phyloP scores from a whole-genome alignment of 257 asterid genomes.

The Cynanchum wilfordii region DNA sequence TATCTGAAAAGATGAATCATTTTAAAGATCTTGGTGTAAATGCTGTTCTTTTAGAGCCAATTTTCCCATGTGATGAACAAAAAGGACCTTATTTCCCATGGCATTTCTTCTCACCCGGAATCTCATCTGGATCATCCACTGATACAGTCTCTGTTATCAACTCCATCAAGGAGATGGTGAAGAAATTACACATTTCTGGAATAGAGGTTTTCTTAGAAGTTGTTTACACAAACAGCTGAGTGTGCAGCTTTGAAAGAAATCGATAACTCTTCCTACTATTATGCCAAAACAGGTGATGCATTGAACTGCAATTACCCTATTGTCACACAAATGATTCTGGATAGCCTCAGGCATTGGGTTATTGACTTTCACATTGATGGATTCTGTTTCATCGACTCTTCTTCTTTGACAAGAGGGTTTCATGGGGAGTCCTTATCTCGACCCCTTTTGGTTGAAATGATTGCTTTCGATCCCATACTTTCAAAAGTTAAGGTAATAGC shows the following conservation, averaged over 20 bases:
- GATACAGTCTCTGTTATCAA: conserved; percentile 33
- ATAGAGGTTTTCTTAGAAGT: conserved; percentile 87
- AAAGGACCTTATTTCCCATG: conserved; percentile 75
- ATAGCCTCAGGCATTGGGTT: conserved; percentile 86
- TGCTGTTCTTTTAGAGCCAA: conserved; percentile 78
- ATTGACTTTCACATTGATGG: conserved; percentile 79
- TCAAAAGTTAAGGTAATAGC: conserved; percentile 71
- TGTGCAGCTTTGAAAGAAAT: conserved; percentile 41
- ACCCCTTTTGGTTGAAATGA: conserved; percentile 86
- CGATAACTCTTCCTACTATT: conserved; percentile 47
- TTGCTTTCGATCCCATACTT: conserved; percentile 83
- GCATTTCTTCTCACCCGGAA: conserved; percentile 72
- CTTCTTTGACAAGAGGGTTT: conserved; percentile 58
- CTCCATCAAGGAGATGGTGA: conserved; percentile 87
- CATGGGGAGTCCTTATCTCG: conserved; percentile 66
- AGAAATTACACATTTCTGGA: conserved; percentile 59
- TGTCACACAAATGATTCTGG: conserved; percentile 70
- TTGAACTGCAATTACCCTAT: conserved; percentile 74
- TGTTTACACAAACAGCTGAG: conserved; percentile 65
- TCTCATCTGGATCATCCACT: conserved; percentile 36
- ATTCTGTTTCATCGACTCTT: conserved; percentile 61
- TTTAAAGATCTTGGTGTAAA: conserved; percentile 80
- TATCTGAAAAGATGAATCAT: conserved; percentile 63
- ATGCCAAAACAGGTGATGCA: conserved; percentile 27
- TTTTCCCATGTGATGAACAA: conserved; percentile 62